Conservation (phyloP, 805 yeast genomes). For the Barnettozyma salicaria region DNA sequence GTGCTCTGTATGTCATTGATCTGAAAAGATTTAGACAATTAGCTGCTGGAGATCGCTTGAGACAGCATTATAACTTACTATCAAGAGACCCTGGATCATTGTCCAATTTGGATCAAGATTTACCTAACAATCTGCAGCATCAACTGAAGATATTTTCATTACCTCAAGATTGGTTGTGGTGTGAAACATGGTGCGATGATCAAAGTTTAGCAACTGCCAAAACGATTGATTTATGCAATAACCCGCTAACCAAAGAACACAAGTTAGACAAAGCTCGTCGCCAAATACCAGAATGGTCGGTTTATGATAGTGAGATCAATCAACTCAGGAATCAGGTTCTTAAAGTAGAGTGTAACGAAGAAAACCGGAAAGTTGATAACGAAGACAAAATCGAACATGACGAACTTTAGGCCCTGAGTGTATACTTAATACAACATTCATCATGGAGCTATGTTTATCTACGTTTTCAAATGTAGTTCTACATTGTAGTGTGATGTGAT, state of each 20-base stretch:
- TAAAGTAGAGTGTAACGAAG: conserved; percentile 2
- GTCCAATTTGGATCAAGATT: conserved; percentile 83
- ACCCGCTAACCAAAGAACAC: conserved; percentile 76
- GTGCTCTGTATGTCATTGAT: conserved; percentile 82
- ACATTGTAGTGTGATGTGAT: no score
- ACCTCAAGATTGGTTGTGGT: conserved; percentile 87
- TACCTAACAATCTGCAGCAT: conserved; percentile 81
- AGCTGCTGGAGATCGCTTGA: conserved; percentile 71
- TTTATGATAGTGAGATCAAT: conserved; percentile 52
- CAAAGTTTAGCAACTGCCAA: conserved; percentile 55
- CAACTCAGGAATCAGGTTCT: conserved; percentile 22
- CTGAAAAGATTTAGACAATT: conserved; percentile 55
- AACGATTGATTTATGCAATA: conserved; percentile 79
- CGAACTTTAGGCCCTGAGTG: background rate
- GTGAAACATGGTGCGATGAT: conserved; percentile 87
- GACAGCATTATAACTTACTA: conserved; percentile 79
- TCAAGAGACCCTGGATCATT: conserved; percentile 76
- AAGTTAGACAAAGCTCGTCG: conserved; percentile 71
- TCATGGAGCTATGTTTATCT: no score
- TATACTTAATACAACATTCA: no score
- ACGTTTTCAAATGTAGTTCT: no score
- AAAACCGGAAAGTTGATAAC: conserved; percentile 1
- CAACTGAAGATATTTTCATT: conserved; percentile 62
- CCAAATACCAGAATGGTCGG: conserved; percentile 72
- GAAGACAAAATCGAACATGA: conserved; percentile 1